Evolutionary conservation across 257 asterid species (phyloP).

Genomic region (Henckelia pumila): DNA sequence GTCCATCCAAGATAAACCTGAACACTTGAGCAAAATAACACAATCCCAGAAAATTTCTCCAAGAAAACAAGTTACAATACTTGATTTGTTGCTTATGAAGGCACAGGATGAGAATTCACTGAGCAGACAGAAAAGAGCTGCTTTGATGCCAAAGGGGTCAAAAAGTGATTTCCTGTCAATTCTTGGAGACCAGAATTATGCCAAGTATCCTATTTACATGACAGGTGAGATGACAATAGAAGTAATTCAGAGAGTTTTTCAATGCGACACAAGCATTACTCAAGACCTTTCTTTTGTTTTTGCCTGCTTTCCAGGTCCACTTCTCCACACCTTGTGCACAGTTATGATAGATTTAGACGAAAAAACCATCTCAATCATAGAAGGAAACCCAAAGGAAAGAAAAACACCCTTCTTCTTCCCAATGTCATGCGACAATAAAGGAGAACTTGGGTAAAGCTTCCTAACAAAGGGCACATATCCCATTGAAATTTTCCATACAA

Average conservation of each 20-base stretch:
- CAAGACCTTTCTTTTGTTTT: not conserved
- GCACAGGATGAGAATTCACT: constrained; percentile 65
- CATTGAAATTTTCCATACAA: not conserved
- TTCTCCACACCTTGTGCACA: constrained; percentile 52
- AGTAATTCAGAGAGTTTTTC: not conserved
- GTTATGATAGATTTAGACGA: constrained; percentile 39
- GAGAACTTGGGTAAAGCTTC: not conserved
- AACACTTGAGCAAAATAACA: not conserved
- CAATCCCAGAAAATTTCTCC: not conserved
- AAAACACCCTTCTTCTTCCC: not conserved
- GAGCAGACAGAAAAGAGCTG: constrained; percentile 69
- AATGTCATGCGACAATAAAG: not conserved
- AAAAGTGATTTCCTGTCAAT: constrained; percentile 59
- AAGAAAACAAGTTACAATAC: not conserved
- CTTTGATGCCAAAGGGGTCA: constrained; percentile 52
- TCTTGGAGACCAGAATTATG: constrained; percentile 53
- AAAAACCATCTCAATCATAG: constrained; percentile 39
- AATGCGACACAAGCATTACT: not conserved
- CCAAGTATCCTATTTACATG: constrained; percentile 73
- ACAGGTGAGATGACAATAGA: constrained; percentile 41
- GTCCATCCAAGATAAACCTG: not conserved
- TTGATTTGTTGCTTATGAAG: constrained; percentile 38
- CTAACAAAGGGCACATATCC: not conserved
- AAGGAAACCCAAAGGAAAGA: constrained; percentile 36
- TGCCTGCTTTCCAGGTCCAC: constrained; percentile 59